Evolutionary conservation across 768 basidiomycete species (phyloP).

Genomic region (Kwoniella botswanensis): DNA sequence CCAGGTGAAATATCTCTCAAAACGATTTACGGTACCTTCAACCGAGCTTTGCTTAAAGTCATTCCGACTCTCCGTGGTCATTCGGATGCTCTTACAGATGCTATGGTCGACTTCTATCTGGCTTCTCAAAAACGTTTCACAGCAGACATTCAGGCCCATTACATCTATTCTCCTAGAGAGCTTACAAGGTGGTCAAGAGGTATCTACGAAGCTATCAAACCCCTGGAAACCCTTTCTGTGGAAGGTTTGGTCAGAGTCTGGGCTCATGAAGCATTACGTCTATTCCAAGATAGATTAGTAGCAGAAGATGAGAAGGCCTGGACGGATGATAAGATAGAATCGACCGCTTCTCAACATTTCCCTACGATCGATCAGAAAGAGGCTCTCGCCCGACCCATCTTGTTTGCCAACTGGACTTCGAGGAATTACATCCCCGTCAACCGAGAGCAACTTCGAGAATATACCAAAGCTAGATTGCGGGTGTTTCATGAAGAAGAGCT

Average conservation of each 20-base stretch:
- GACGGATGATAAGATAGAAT: slow-evolving; percentile 93
- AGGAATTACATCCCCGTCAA: slow-evolving; percentile 96
- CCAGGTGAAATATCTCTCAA: slow-evolving; percentile 95
- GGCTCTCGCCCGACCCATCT: slow-evolving; percentile 82
- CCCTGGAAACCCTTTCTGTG: slow-evolving; percentile 87
- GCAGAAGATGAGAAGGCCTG: slow-evolving; percentile 88
- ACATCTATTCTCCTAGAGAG: slow-evolving; percentile 98
- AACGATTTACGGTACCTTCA: slow-evolving; percentile 98
- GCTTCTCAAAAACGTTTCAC: slow-evolving; percentile 94
- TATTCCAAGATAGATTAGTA: slow-evolving; percentile 97
- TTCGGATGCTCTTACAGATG: slow-evolving; percentile 90
- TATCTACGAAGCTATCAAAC: slow-evolving; percentile 94
- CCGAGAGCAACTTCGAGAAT: slow-evolving; percentile 88
- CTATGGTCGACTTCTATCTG: slow-evolving; percentile 95
- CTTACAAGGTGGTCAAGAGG: slow-evolving; percentile 97
- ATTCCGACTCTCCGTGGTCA: slow-evolving; percentile 90
- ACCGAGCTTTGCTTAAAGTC: slow-evolving; percentile 92
- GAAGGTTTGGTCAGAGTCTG: slow-evolving; percentile 96
- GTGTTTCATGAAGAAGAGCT: slow-evolving; percentile 99
- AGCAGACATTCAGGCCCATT: slow-evolving; percentile 95
- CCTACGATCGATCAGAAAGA: slow-evolving; percentile 87
- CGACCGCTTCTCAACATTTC: slow-evolving; percentile 84
- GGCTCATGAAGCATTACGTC: slow-evolving; percentile 95
- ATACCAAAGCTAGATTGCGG: slow-evolving; percentile 91
- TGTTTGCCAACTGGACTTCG: slow-evolving; percentile 99